Base-by-base conservation (phyloP, 2,329 filamentous ascomycete species). In the Pseudonectria foliicola region DNA sequence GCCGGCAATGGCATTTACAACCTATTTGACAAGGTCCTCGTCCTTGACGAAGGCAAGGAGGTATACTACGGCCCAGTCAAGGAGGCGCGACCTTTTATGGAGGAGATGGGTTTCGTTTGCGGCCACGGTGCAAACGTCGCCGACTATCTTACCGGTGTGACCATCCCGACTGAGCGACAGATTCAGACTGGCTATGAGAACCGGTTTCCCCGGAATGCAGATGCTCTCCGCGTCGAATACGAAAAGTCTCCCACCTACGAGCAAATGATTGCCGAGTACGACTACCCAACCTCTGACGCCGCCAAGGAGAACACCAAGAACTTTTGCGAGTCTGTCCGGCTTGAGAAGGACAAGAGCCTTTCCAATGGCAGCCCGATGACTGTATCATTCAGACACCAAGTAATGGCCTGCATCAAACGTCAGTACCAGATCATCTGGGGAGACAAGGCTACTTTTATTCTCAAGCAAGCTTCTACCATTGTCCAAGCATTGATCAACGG, bases 1-100 rank as follows among this genome's bases (percentile, higher is more conserved):
- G 80, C 81, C 3, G 77, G 77, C 6, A 81, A 85, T 36, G 76
- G 72, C 15, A 83, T 85, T 39, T 83, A 82, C 52, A 64, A 81
- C 16, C 66, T 79, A 0, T 84, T 85, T 51, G 79, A 85, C 53
- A 85, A 84, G 50, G 78, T 83, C 0, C 63, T 84, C 1, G 70
- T 85, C 7, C 66, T 85, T 4, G 78, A 84, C 30, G 70, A 76
- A 38, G 80, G 80, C 30, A 75, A 77, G 41, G 56, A 84, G 45
- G 68, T 82, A 29, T 85, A 71, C 60, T 83, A 80, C 43, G 80
- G 80, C 0, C 69, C 77, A 0, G 61, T 67, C 44, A 57, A 66
- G 6, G 63, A 78, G 40, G 80, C 80, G 0, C 60, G 67, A 4
- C 72, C 75, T 1, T 85, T 80, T 48, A 80, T 85, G 68, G 77